phyloP scores from a whole-genome alignment of 176 grass and related monocot species.

The Aegilops umbellulata region DNA sequence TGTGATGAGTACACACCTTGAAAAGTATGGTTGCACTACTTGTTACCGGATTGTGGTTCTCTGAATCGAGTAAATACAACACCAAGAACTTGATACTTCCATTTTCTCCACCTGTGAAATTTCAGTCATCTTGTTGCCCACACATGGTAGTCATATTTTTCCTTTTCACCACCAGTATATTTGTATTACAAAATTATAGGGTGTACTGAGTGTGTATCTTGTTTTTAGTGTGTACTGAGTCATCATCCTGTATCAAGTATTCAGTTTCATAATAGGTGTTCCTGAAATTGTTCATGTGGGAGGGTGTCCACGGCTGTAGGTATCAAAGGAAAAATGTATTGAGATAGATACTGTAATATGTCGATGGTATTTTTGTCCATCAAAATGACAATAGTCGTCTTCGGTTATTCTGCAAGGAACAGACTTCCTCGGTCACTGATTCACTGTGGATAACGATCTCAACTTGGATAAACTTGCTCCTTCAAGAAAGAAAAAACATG shows the following conservation, averaged over 20 bases:
- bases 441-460: too few relatives aligned
- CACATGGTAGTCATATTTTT: neutral
- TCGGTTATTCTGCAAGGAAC: neutral
- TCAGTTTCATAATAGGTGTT: neutral
- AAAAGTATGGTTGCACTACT: too few relatives aligned
- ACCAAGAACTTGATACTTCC: neutral
- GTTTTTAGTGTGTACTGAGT: neutral
- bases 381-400: neutral
- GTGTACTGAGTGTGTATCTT: neutral
- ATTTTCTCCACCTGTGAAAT: neutral
- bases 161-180: neutral
- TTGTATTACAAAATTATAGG: constrained; percentile 14
- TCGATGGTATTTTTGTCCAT: neutral
- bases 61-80: too few relatives aligned
- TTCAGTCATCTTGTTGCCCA: neutral
- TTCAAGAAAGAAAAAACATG: too few relatives aligned
- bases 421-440: too few relatives aligned
- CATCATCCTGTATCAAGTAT: neutral
- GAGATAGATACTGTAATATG: neutral
- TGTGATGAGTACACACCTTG: neutral
- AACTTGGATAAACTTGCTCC: neutral
- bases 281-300: too few relatives aligned
- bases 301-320: too few relatives aligned
- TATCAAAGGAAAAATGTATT: neutral
- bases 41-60: too few relatives aligned